Percentiles rank a stretch among this genome's conserved stretches.
Evolutionary conservation across 2,329 filamentous ascomycete genomes (phyloP).

Genomic region (Diplodia scrobiculata): DNA sequence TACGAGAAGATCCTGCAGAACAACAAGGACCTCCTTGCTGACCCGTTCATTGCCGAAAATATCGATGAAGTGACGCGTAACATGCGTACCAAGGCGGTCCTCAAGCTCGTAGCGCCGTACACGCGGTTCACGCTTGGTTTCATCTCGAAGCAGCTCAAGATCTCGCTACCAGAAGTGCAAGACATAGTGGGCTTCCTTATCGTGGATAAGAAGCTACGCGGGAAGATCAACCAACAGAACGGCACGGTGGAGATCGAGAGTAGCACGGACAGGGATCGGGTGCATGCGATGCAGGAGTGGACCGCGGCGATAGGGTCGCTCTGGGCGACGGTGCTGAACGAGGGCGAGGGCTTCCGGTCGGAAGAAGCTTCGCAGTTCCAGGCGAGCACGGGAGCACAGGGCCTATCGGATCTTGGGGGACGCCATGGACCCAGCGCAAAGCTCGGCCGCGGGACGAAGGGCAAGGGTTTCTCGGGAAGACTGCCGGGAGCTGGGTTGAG

Average conservation of each 20-base stretch:
- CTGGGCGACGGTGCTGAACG: constrained; percentile 72
- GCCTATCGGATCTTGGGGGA: constrained; percentile 34
- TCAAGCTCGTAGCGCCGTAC: constrained; percentile 93
- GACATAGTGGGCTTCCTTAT: constrained; percentile 96
- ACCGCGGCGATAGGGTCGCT: constrained; percentile 68
- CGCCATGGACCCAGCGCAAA: constrained; percentile 38
- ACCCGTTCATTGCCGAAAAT: constrained; percentile 97
- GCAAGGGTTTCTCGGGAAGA: constrained; percentile 44
- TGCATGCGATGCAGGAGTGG: constrained; percentile 73
- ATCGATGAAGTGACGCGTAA: constrained; percentile 98
- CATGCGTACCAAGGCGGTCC: constrained; percentile 93
- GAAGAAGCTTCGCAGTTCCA: constrained; percentile 47
- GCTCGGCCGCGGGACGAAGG: constrained; percentile 40
- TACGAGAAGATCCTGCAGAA: constrained; percentile 86
- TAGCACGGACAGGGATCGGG: constrained; percentile 70
- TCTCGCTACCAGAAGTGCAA: constrained; percentile 81
- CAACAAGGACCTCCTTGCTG: constrained; percentile 84
- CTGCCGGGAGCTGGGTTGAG: constrained; percentile 42
- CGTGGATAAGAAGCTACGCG: constrained; percentile 81
- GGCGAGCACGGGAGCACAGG: constrained; percentile 32
- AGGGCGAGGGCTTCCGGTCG: constrained; percentile 70
- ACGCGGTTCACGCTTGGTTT: constrained; percentile 85
- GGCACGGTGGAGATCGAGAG: constrained; percentile 81
- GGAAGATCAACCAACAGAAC: constrained; percentile 84
- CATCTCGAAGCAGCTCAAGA: constrained; percentile 85